Percentiles rank a stretch among this genome's conserved stretches.
These are phyloP conservation scores for Purpureocillium lavendulum DNA, from an alignment of 2,329 filamentous ascomycete species.

Conservation along the genomic window DNA sequence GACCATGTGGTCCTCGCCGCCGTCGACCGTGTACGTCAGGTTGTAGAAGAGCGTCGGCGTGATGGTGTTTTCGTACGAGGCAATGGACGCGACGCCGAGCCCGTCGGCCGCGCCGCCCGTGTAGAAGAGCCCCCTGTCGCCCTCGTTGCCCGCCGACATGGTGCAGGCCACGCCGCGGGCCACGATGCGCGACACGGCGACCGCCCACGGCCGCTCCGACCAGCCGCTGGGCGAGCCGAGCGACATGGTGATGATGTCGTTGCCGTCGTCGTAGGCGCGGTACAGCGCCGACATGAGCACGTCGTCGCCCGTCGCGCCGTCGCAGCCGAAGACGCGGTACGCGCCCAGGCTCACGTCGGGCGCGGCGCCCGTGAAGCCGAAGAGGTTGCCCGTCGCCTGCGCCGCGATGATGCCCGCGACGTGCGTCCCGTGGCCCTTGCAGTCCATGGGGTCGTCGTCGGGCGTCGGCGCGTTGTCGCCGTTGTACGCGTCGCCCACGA, in stretches of 20 bases:
- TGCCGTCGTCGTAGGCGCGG: slow-evolving; percentile 43
- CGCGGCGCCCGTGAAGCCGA: slow-evolving; percentile 49
- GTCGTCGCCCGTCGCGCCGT: slow-evolving; percentile 32
- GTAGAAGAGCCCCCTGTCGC: slow-evolving; percentile 12
- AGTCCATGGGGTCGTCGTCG: slow-evolving; percentile 45
- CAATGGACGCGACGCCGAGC: slow-evolving; percentile 8
- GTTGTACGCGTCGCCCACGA: slow-evolving; percentile 47
- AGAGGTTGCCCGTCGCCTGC: slow-evolving; percentile 32
- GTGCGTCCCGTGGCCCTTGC: slow-evolving; percentile 51
- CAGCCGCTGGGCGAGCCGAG: slow-evolving; percentile 12
- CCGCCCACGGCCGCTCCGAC: slow-evolving; percentile 30
- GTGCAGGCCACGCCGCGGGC: slow-evolving; percentile 10
- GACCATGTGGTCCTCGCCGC: slow-evolving; percentile 24
- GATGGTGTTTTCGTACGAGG: neutral
- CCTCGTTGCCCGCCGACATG: slow-evolving; percentile 16
- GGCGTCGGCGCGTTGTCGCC: slow-evolving; percentile 30
- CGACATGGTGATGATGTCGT: slow-evolving; percentile 17
- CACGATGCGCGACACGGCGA: slow-evolving; percentile 33
- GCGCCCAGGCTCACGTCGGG: slow-evolving; percentile 46
- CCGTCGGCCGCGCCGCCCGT: slow-evolving; percentile 7
- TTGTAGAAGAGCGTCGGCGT: neutral
- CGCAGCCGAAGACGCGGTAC: slow-evolving; percentile 50
- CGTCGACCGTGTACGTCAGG: slow-evolving; percentile 27
- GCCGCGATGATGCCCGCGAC: slow-evolving; percentile 55
- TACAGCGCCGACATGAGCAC: slow-evolving; percentile 45